A percentile compares a stretch with the other conserved stretches of the same genome.
These are phyloP conservation scores for Entrophospora sp. DNA, from an alignment of 192 early-diverging fungal genomes.

Conservation along the genomic window DNA sequence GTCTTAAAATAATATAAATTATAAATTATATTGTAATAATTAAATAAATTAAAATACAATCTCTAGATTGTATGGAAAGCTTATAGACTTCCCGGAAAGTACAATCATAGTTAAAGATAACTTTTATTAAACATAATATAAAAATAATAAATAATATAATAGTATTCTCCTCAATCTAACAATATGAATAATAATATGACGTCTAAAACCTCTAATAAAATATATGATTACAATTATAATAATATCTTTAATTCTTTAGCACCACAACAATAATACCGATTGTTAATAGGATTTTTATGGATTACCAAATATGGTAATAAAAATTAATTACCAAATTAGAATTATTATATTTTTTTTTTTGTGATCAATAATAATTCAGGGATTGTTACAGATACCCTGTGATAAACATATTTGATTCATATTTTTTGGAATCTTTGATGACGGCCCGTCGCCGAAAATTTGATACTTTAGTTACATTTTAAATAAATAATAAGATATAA, in stretches of 20 bases:
- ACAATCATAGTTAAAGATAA: not conserved
- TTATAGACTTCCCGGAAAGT: not conserved
- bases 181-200: not conserved
- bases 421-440: conserved; percentile 7
- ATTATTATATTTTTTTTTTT: not conserved
- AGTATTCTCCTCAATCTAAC: not conserved
- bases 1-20: not conserved
- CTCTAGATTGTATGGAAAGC: not conserved
- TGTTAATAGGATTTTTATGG: not conserved
- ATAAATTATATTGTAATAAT: not conserved
- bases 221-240: not conserved
- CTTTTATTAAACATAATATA: not conserved
- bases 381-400: not conserved
- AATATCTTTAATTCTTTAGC: not conserved
- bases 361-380: not conserved
- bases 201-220: not conserved
- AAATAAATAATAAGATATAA: conserved; percentile 16
- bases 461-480: conserved; percentile 17
- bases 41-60: not conserved
- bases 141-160: not conserved
- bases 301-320: not conserved
- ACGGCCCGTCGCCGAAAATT: conserved; percentile 12
- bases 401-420: conserved; percentile 8
- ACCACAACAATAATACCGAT: not conserved
- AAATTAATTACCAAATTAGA: not conserved